Base-by-base conservation (phyloP, 2,329 filamentous ascomycete species). In the Aphanoascus verrucosus region DNA sequence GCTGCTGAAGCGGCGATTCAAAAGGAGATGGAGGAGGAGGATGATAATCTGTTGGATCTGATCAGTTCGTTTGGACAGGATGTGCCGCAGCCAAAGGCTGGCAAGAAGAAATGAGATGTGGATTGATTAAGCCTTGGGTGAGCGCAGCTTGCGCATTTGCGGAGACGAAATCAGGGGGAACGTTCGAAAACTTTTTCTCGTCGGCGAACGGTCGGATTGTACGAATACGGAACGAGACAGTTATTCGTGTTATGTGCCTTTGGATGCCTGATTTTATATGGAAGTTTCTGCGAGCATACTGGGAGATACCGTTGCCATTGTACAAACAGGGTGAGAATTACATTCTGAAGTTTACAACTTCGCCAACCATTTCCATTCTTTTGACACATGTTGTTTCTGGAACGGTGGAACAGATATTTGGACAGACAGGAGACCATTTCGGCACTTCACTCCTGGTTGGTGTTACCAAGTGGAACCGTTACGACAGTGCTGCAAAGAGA, bases 41-140 rank as follows among this genome's bases (percentile, higher is more conserved):
- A 78, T 50, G 77, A 78, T 57, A 79, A 75, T 63, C 61, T 81
- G 64, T 65, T 82, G 67, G 77, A 81, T 69, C 66, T 81, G 66
- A 78, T 80, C 59, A 75, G 72, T 62, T 74, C 70, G 42, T 75
- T 72, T 63, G 72, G 69, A 31, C 69, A 74, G 63, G 66, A 67
- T 57, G 66, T 69, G 59, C 59, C 64, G 57, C 62, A 63, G 59
- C 58, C 57, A 55, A 67, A 63, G 54, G 66, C 66, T 62, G 70
- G 69, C 62, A 66, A 67, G 63, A 64, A 64, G 52, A 60, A 57
- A 60, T 57, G 41, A 46, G 32, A 31, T 2, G 34, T 20, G 28
- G 5, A 2, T 37, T 20, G 5, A 19, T 38, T 38, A 31, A 9
- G 14, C 1, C 7, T 37, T 11, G 17, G 15, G 23, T 37, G 32